phyloP scores from a whole-genome alignment of 73 alveolate genomes.

The Paramecium primaurelia region DNA sequence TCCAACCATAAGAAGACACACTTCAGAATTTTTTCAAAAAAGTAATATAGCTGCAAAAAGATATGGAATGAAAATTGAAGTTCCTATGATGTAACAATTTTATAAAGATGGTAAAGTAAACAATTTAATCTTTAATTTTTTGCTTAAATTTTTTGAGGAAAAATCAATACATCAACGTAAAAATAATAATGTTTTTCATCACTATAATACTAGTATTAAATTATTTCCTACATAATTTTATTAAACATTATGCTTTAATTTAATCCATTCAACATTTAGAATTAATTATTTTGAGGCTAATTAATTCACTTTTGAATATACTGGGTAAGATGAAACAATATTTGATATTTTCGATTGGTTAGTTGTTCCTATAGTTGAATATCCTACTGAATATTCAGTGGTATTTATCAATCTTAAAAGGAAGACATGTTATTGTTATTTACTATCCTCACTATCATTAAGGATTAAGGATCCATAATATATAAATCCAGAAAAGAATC shows the following conservation, averaged over 20 bases:
- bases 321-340: slow-evolving; percentile 31
- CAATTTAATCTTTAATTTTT: neutral
- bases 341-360: slow-evolving; percentile 40
- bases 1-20: neutral
- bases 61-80: slow-evolving; percentile 26
- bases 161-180: neutral
- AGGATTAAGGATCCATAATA: slow-evolving; percentile 14
- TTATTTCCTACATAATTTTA: neutral
- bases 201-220: neutral
- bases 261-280: neutral
- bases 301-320: slow-evolving; percentile 18
- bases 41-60: slow-evolving; percentile 5
- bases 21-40: slow-evolving; percentile 13
- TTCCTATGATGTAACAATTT: slow-evolving; percentile 16
- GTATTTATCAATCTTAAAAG: neutral
- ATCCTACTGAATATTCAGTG: slow-evolving; percentile 15
- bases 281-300: slow-evolving; percentile 30
- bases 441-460: neutral
- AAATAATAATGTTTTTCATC: neutral
- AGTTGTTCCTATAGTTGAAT: neutral
- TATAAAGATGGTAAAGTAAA: neutral
- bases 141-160: neutral
- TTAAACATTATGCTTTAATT: neutral
- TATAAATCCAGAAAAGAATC: slow-evolving; percentile 43
- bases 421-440: neutral